Base-by-base conservation (phyloP, 2,329 filamentous ascomycete genomes). In the Malbranchea zuffiana region DNA sequence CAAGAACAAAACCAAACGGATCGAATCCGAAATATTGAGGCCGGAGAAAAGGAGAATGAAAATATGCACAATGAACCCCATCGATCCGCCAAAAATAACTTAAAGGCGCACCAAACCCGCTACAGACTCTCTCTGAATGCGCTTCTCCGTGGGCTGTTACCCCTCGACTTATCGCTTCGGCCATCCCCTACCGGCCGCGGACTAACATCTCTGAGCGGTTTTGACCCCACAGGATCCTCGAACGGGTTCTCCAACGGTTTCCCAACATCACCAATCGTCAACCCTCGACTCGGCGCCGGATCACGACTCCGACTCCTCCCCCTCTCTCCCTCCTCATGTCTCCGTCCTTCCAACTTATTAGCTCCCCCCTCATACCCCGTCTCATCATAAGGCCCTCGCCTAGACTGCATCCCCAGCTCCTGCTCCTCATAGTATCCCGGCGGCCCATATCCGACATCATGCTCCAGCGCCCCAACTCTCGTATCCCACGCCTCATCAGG, bases 401-500 rank as follows among this genome's bases (percentile, higher is more conserved):
- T 47, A 12, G 47, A 38, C n/a, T 44, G 44, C 23, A 73, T 53
- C 0, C 78, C 79, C 4, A 85, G 63, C 58, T 86, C 82, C 52
- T 82, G 75, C 61, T 84, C 81, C 55, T 88, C 83, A 52, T 83
- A 80, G 57, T 83, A 83, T 1, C 71, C 71, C 15, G 66, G 66
- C 2, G 65, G 62, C 2, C 72, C 73, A 54, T 78, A 77, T 1
- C 35, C 43, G 8, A 60, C 63, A 52, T 80, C 77, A 12, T 78
- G 74, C 57, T 87, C 82, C 48, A 35, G 21, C 12, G 76, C 69
- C 40, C 81, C 82, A 3, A 92, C 82, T 42, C 82, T 69, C 45
- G 82, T 63, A 61, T 90, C 83, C 85, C 85, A 93, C 2, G 83
- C 82, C 52, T 87, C 82, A 54, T 92, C 84, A 1, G 82, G 82